Conservation (phyloP, 257 asterid genomes). For the Linderniella brevidens region DNA sequence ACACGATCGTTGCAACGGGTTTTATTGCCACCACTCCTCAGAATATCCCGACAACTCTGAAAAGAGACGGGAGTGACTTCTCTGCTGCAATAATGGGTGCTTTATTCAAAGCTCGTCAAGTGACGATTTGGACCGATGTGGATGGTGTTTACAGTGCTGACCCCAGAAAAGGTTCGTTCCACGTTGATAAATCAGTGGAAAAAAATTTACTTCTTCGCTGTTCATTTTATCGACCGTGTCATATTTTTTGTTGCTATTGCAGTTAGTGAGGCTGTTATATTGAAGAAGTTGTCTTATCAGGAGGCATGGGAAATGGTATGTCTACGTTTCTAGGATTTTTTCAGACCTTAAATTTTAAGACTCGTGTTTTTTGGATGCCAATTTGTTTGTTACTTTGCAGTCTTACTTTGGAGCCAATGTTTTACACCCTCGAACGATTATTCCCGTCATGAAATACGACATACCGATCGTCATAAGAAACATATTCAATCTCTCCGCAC, state of each 20-base stretch:
- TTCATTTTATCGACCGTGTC: conserved; percentile 1
- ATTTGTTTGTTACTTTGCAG: conserved; percentile 24
- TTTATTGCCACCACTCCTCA: conserved; percentile 84
- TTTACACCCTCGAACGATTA: conserved; percentile 94
- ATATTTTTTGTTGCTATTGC: conserved; percentile 11
- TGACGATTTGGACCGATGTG: conserved; percentile 98
- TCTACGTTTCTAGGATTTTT: conserved; percentile 12
- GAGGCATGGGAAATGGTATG: conserved; percentile 99
- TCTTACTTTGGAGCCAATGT: conserved; percentile 99
- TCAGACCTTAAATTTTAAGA: conserved; percentile 6
- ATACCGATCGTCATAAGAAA: conserved; percentile 97
- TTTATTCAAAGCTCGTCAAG: conserved; percentile 73
- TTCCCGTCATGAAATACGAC: conserved; percentile 91
- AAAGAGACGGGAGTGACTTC: conserved; percentile 98
- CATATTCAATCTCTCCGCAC: conserved; percentile 85
- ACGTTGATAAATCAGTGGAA: too few relatives aligned
- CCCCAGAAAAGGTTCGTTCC: conserved; percentile 74
- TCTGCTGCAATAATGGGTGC: conserved; percentile 99
- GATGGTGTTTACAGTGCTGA: conserved; percentile 98
- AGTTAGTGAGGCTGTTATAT: conserved; percentile 97
- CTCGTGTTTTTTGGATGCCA: conserved; percentile 10
- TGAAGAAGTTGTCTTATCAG: conserved; percentile 80
- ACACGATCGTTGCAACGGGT: conserved; percentile 80
- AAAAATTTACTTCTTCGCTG: too few relatives aligned
- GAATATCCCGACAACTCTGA: conserved; percentile 90